Percentiles rank a stretch among this genome's conserved stretches.
Conservation (phyloP, 192 early-diverging fungal species). For the Funneliformis geosporum region DNA sequence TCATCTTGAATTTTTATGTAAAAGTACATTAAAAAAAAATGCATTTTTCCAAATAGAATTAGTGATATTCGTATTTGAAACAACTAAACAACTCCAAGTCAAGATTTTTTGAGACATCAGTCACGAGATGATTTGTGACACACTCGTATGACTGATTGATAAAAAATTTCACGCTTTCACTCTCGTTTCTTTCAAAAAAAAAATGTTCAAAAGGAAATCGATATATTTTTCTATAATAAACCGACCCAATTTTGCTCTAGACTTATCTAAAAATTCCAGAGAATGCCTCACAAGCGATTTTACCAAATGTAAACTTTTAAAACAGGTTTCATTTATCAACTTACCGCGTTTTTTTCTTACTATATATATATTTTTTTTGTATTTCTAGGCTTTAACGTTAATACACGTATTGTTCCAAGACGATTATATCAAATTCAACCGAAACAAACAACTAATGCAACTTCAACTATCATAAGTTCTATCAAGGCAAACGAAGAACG, state of each 20-base stretch:
- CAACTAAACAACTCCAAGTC: not conserved
- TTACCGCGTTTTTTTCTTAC: not conserved
- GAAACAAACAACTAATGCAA: not conserved
- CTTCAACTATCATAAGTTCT: not conserved
- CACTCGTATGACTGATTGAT: too few species aligned
- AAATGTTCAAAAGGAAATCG: not conserved
- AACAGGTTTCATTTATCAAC: not conserved
- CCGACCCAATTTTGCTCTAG: too few species aligned
- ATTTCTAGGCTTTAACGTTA: not conserved
- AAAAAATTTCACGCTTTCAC: not conserved
- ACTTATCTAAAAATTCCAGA: not conserved
- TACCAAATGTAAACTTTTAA: not conserved
- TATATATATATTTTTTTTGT: not conserved
- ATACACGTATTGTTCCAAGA: not conserved
- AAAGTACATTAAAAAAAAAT: not conserved
- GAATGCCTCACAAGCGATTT: not conserved
- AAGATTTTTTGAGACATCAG: not conserved
- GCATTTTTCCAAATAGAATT: not conserved
- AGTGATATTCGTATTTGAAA: not conserved
- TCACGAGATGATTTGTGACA: not conserved
- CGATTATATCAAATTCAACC: not conserved
- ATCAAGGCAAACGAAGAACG: not conserved
- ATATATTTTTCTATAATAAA: not conserved
- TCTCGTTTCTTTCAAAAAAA: not conserved
- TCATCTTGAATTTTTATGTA: not conserved